Evolutionary conservation across 2,329 filamentous ascomycete species (phyloP).

Genomic region (Cercospora zeae-maydis): DNA sequence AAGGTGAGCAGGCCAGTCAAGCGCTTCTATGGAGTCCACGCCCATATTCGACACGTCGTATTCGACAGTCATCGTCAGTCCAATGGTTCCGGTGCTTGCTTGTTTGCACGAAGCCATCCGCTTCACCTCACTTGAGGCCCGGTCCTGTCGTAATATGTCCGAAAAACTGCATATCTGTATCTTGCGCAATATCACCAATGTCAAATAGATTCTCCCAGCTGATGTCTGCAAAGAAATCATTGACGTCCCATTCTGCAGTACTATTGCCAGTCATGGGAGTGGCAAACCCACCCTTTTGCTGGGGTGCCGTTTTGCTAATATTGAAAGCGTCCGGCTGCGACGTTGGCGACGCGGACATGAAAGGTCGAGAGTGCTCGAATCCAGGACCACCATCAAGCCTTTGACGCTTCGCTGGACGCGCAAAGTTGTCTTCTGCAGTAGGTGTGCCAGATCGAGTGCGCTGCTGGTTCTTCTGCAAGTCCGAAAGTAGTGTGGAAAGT

Average conservation of each 20-base stretch:
- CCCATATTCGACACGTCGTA: not conserved
- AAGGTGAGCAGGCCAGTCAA: no score
- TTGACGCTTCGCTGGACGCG: constrained; percentile 14
- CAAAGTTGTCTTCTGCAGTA: constrained; percentile 17
- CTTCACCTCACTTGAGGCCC: constrained; percentile 1
- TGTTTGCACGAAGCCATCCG: not conserved
- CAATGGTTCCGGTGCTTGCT: no score
- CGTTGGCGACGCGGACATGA: constrained; percentile 12
- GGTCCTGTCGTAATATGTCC: not conserved
- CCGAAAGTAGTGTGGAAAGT: constrained; percentile 22
- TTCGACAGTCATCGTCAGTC: not conserved
- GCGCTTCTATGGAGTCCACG: no score
- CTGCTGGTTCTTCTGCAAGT: constrained; percentile 18
- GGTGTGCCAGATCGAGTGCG: constrained; percentile 1
- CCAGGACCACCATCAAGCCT: constrained; percentile 10
- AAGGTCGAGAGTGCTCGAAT: constrained; percentile 4
- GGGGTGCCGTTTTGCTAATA: constrained; percentile 3
- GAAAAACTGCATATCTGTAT: constrained; percentile 20
- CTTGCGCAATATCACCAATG: constrained; percentile 19
- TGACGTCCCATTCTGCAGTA: constrained; percentile 18
- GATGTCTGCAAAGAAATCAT: constrained; percentile 25
- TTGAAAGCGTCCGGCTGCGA: constrained; percentile 3
- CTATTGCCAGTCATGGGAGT: constrained; percentile 11
- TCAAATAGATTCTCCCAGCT: constrained; percentile 27
- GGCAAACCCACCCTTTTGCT: constrained; percentile 8